Percentiles rank a stretch among this genome's conserved stretches.
Conservation (phyloP, 768 basidiomycete species). For the Lactifluus subvellereus region DNA sequence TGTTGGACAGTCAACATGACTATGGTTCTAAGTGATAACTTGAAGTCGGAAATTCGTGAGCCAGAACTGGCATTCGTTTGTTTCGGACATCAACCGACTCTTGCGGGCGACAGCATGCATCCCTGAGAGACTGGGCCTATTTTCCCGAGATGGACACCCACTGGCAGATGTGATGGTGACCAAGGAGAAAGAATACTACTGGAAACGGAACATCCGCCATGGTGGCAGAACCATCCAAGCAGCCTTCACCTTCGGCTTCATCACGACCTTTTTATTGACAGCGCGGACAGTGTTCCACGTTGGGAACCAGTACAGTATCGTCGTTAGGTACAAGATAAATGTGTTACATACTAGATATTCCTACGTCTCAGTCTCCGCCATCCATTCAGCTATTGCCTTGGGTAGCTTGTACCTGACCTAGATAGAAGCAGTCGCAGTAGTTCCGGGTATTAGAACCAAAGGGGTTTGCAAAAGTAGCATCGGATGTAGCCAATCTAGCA, state of each 20-base stretch:
- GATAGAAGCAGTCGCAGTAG: constrained; percentile 40
- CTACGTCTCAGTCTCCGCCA: constrained; percentile 58
- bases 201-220: neutral
- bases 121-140: neutral
- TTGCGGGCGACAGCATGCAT: neutral
- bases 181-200: neutral
- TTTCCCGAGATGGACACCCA: neutral
- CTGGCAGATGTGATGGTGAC: neutral
- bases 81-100: neutral
- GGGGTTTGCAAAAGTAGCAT: constrained; percentile 41
- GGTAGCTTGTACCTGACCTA: constrained; percentile 40
- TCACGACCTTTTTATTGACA: neutral
- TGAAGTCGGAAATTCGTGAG: neutral
- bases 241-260: neutral
- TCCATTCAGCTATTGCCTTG: constrained; percentile 45
- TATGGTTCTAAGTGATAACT: neutral
- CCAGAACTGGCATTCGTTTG: neutral
- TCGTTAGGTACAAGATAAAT: neutral
- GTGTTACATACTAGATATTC: constrained; percentile 7
- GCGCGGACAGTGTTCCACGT: neutral
- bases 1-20: neutral
- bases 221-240: neutral
- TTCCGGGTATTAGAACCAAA: constrained; percentile 61
- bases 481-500: constrained; percentile 58
- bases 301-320: neutral